Percentiles rank a stretch among this genome's conserved stretches.
Conservation (phyloP, 2,329 filamentous ascomycete genomes). For the Phymatotrichopsis omnivora region DNA sequence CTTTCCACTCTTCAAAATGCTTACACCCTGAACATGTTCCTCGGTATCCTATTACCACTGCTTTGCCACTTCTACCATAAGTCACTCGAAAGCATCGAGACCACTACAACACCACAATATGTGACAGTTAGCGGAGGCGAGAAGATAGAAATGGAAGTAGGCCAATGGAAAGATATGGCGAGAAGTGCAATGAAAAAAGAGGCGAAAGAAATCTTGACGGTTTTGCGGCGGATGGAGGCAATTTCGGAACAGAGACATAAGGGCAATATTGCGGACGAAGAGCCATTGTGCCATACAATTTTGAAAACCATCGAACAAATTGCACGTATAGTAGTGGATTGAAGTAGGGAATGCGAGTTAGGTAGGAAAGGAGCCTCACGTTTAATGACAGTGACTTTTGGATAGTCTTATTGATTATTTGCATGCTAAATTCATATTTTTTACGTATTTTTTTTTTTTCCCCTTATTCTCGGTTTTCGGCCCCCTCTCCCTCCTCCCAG, state of each 20-base stretch:
- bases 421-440: too few species aligned
- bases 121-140: slow-evolving; percentile 10
- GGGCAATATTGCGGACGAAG: slow-evolving; percentile 2
- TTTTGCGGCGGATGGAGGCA: slow-evolving; percentile 1
- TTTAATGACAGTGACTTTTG: too few species aligned
- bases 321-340: too few species aligned
- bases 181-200: slow-evolving; percentile 12
- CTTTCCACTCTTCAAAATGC: slow-evolving; percentile 11
- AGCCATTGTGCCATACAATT: slow-evolving; percentile 7
- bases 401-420: too few species aligned
- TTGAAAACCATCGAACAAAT: slow-evolving; percentile 9
- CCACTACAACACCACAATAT: slow-evolving; percentile 9
- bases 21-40: slow-evolving; percentile 21
- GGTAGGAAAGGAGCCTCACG: too few species aligned
- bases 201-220: slow-evolving; percentile 6
- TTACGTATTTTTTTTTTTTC: too few species aligned
- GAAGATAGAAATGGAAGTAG: slow-evolving; percentile 9
- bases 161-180: slow-evolving; percentile 10
- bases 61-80: slow-evolving; percentile 15
- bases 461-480: too few species aligned
- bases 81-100: slow-evolving; percentile 12
- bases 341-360: too few species aligned
- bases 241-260: too few species aligned
- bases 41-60: slow-evolving; percentile 19
- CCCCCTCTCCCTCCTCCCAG: too few species aligned